These are phyloP conservation scores for Russula lepida DNA, from an alignment of 768 basidiomycete species.

Conservation along the genomic window DNA sequence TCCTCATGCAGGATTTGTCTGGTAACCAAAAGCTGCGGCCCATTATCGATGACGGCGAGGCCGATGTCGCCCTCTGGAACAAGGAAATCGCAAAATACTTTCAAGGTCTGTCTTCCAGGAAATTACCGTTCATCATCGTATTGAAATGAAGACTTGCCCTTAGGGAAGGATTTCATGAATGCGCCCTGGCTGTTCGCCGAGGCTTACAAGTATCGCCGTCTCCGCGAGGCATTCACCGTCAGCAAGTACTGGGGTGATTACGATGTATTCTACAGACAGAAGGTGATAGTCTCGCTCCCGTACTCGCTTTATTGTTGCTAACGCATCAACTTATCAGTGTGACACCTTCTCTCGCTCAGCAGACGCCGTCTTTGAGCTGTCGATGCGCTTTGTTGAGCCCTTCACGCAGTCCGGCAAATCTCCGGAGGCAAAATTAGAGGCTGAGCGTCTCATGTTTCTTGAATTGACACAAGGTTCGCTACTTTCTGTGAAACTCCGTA, in stretches of 20 bases:
- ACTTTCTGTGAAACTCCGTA: not conserved
- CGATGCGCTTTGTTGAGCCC: constrained; percentile 83
- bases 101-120: constrained; percentile 45
- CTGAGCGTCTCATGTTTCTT: constrained; percentile 78
- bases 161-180: constrained; percentile 88
- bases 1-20: constrained; percentile 80
- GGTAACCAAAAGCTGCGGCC: constrained; percentile 77
- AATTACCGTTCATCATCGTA: not conserved
- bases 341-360: constrained; percentile 91
- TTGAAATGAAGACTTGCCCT: not conserved
- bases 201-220: constrained; percentile 85
- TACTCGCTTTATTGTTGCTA: not conserved
- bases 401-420: constrained; percentile 53
- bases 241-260: constrained; percentile 87
- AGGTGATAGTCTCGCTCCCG: constrained; percentile 35
- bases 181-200: constrained; percentile 96
- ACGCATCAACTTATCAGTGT: constrained; percentile 41
- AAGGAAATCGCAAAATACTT: constrained; percentile 95
- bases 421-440: constrained; percentile 50
- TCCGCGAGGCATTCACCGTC: constrained; percentile 89
- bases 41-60: constrained; percentile 85
- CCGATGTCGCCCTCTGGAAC: constrained; percentile 92
- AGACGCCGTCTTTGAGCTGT: constrained; percentile 90
- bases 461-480: constrained; percentile 81
- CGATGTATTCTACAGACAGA: constrained; percentile 93